phyloP scores from a whole-genome alignment of 441 rosid species.

The Aquilaria agallochum region DNA sequence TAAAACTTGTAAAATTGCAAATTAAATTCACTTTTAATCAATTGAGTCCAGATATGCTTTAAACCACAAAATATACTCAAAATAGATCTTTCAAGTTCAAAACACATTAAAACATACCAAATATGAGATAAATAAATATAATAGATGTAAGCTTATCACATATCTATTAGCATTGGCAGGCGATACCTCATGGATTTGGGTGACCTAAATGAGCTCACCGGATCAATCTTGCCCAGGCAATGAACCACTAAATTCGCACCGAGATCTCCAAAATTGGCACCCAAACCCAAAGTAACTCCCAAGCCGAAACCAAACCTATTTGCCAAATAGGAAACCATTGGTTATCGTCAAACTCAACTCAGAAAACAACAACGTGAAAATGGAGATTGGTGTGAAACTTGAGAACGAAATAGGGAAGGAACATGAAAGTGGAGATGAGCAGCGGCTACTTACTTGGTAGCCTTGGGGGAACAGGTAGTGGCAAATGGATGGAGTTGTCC shows the following conservation, averaged over 20 bases:
- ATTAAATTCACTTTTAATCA: too few species aligned
- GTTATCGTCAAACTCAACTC: constrained; percentile 21
- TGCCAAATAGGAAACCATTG: constrained; percentile 22
- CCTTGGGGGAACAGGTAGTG: too few species aligned
- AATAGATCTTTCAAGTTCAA: too few species aligned
- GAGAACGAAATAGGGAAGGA: constrained; percentile 25
- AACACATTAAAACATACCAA: too few species aligned
- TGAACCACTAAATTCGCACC: constrained; percentile 52
- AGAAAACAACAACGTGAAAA: constrained; percentile 36
- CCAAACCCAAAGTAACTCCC: constrained; percentile 28
- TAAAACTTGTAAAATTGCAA: too few species aligned
- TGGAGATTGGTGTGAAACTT: constrained; percentile 43
- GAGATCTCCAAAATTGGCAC: constrained; percentile 46
- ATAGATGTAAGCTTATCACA: too few species aligned
- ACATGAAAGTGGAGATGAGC: neutral
- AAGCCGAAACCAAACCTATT: constrained; percentile 27
- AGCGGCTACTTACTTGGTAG: too few species aligned
- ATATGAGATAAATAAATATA: too few species aligned
- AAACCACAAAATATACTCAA: too few species aligned
- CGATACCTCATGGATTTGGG: constrained; percentile 52
- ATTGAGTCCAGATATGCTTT: too few species aligned
- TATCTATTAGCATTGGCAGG: neutral
- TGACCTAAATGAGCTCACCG: constrained; percentile 41
- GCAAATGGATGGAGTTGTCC: too few species aligned
- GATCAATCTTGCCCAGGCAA: constrained; percentile 31